These are phyloP conservation scores for Drosera capensis DNA, from an alignment of 148 eudicot species.

Conservation along the genomic window DNA sequence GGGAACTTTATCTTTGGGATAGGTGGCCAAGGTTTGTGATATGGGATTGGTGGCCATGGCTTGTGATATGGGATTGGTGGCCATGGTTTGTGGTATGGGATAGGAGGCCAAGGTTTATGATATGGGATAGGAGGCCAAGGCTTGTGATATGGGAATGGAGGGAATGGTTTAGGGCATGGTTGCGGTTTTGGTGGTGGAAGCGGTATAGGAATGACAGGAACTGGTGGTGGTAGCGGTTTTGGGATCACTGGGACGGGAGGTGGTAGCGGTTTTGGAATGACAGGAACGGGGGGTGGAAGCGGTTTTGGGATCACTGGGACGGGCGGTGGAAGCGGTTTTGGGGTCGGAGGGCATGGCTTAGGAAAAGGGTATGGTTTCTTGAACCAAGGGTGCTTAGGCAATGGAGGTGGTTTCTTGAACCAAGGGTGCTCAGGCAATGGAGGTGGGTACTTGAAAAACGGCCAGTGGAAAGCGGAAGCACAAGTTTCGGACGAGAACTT, in stretches of 20 bases:
- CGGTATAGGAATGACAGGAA: slow-evolving; percentile 12
- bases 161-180: background rate
- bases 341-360: slow-evolving; percentile 7
- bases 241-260: slow-evolving; percentile 9
- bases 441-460: slow-evolving; percentile 18
- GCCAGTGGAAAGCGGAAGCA: slow-evolving; percentile 30
- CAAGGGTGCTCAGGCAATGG: slow-evolving; percentile 10
- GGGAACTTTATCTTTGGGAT: slow-evolving; percentile 7
- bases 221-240: slow-evolving; percentile 5
- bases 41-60: slow-evolving; percentile 7
- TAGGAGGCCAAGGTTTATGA: slow-evolving; percentile 2
- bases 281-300: slow-evolving; percentile 8
- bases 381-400: slow-evolving; percentile 1
- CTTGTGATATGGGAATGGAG: background rate
- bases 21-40: background rate
- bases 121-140: background rate
- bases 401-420: background rate
- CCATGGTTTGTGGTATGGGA: slow-evolving; percentile 1
- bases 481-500: slow-evolving; percentile 23
- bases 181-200: slow-evolving; percentile 1
- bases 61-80: slow-evolving; percentile 1
- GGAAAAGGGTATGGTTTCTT: slow-evolving; percentile 1
- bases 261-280: slow-evolving; percentile 11
- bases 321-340: slow-evolving; percentile 3
- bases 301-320: background rate